Evolutionary conservation across 768 basidiomycete species (phyloP), one percentile per base, ranked within the genome.

Genomic region (Holtermanniella nyarrowii): DNA sequence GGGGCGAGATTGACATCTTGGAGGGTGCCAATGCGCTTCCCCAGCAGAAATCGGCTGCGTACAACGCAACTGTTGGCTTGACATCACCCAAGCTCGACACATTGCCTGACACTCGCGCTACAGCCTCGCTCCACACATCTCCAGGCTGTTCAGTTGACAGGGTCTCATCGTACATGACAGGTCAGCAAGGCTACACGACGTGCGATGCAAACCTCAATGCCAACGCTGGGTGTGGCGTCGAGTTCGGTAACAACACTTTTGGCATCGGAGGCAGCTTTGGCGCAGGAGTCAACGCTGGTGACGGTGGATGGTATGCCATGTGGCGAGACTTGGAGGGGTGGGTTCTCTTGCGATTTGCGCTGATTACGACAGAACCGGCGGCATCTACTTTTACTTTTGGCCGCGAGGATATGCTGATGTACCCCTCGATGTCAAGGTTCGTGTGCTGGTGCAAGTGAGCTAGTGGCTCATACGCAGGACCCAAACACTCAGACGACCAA

Each of bases 301-400:
- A 77, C 23, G 84, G 84, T 22, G 84, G 84, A 0, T 81, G 73
- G 74, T 84, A 76, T 63, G 81, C 74, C 7, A 58, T 68, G 57
- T 64, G 63, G 64, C 50, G 66, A 40, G 66, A 68, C 50, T 26
- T 65, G 11, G 45, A 58, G 46, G 58, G 57, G 66, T 65, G 54
- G 56, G 63, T 61, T 26, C 18, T 16, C 26, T 37, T 37, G 13
- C 24, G 14, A 14, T 24, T 12, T 3, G 43, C 22, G 2, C 16
- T 42, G 13, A 24, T 21, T 26, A 7, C 5, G n/a, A 18, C 37
- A 68, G 66, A 42, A 63, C 66, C 3, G 69, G 66, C 2, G 80
- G 80, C 21, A 73, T 85, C 39, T 75, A 73, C 48, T 65, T 83
- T 25, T 86, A 81, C 79, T 84, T 80, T 65, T 82, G 79, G 79